Evolutionary conservation across 352 stramenopile genomes (phyloP).

Genomic region (Hyphochytrium catenoides): DNA sequence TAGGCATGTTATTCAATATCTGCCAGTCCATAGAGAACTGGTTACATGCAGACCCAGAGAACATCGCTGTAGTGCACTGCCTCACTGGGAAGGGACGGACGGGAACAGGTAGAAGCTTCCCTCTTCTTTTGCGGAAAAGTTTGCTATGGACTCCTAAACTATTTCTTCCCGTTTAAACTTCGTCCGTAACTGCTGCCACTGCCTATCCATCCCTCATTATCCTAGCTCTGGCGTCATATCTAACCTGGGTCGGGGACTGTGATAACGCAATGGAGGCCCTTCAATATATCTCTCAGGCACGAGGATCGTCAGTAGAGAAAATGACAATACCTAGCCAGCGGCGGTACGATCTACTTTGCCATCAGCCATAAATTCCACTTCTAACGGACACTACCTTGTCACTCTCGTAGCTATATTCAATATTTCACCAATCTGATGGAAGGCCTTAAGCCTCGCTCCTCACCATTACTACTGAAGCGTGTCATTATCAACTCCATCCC

Average conservation of each 20-base stretch:
- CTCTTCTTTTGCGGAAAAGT: too few relatives aligned
- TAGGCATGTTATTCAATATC: conserved; percentile 93
- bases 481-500: conserved; percentile 89
- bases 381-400: too few relatives aligned
- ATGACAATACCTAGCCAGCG: conserved; percentile 90
- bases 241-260: conserved; percentile 80
- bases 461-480: conserved; percentile 75
- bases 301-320: conserved; percentile 58
- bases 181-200: too few relatives aligned
- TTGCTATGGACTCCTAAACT: too few relatives aligned
- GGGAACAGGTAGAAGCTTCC: conserved; percentile 68
- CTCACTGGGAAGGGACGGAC: conserved; percentile 86
- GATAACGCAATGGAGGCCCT: conserved; percentile 74
- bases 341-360: conserved; percentile 18
- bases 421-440: conserved; percentile 97
- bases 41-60: conserved; percentile 79
- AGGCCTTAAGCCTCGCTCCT: conserved; percentile 72
- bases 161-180: too few relatives aligned
- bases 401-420: conserved; percentile 60
- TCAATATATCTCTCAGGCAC: conserved; percentile 70
- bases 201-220: too few relatives aligned
- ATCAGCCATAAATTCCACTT: too few relatives aligned
- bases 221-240: conserved; percentile 84
- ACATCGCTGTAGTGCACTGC: conserved; percentile 89
- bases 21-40: conserved; percentile 89